Evolutionary conservation across 345 rosid genomes (phyloP), one percentile per base, ranked within the genome.

Genomic region (Passiflora organensis): DNA sequence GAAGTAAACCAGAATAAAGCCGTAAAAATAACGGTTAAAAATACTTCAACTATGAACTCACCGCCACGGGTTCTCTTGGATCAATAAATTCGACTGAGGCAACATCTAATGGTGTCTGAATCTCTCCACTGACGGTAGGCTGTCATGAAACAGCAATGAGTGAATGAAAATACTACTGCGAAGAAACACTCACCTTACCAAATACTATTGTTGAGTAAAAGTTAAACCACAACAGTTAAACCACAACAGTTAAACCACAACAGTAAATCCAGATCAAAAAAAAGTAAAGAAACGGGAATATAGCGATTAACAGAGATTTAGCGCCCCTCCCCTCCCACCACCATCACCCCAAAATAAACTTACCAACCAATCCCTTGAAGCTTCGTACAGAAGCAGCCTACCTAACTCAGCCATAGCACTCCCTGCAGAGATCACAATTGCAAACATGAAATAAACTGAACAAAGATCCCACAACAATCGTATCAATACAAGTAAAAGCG

Each of bases 331-430:
- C n/a, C n/a, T n/a, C n/a, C n/a, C n/a, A n/a, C n/a, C n/a, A n/a
- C n/a, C n/a, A n/a, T n/a, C n/a, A n/a, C n/a, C n/a, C n/a, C n/a
- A n/a, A n/a, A n/a, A n/a, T n/a, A 15, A 49, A 72, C 82, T 58
- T 63, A 87, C 96, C 96, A 85, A 60, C 95, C 93, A 91, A 58
- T 91, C 98, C 69, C 96, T 75, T 38, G 98, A 69, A 60, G 96
- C 98, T 79, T 91, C 96, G 51, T 87, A 85, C 39, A 91, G 66
- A 44, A 91, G 83, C 32, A 91, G 72, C 74, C 98, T 84, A 62
- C 98, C 95, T 64, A 87, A 62, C 71, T 87, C 96, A 51, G 93
- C 98, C 78, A 91, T 80, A 4, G 95, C 95, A 82, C 76, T 88
- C 67, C 72, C 98, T 83, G 63, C 21, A 56, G 46, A 18, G 20